phyloP scores from a whole-genome alignment of 139 green algal genomes.

The Trebouxia sp. region DNA sequence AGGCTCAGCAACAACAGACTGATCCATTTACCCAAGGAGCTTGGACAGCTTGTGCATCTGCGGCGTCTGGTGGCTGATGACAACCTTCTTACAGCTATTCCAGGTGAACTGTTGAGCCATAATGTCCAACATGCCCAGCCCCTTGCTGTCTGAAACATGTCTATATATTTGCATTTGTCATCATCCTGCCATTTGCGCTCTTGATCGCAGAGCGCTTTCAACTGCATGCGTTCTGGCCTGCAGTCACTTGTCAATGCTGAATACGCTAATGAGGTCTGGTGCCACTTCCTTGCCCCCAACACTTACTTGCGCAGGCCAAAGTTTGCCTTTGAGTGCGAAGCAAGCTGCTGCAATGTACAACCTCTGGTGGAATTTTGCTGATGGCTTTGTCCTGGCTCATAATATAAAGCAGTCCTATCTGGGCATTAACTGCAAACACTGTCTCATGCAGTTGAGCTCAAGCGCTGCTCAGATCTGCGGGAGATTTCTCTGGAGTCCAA shows the following conservation, averaged over 20 bases:
- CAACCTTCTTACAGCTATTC: conserved; percentile 80
- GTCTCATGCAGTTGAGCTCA: conserved; percentile 69
- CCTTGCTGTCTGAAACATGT: too few relatives aligned
- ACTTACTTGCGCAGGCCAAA: too few relatives aligned
- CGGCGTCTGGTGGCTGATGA: conserved; percentile 71
- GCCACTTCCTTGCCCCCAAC: too few relatives aligned
- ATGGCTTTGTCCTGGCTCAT: background rate
- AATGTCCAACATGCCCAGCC: too few relatives aligned
- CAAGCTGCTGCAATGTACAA: too few relatives aligned
- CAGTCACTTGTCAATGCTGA: background rate
- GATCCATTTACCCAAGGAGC: conserved; percentile 59
- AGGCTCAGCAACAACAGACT: conserved; percentile 65
- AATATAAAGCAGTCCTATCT: background rate
- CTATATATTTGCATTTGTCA: background rate
- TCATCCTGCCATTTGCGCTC: background rate
- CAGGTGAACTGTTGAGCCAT: conserved; percentile 65
- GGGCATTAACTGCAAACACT: too few relatives aligned
- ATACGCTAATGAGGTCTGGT: too few relatives aligned
- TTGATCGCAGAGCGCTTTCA: background rate
- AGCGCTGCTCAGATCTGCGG: conserved; percentile 63
- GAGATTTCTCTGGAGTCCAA: conserved; percentile 89
- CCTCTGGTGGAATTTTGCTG: too few relatives aligned
- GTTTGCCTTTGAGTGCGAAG: too few relatives aligned
- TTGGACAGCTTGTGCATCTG: conserved; percentile 70
- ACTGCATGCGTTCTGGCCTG: background rate